Evolutionary conservation across 169 alveolate genomes (phyloP), one percentile per base, ranked within the genome.

Genomic region (Miamiensis avidus): DNA sequence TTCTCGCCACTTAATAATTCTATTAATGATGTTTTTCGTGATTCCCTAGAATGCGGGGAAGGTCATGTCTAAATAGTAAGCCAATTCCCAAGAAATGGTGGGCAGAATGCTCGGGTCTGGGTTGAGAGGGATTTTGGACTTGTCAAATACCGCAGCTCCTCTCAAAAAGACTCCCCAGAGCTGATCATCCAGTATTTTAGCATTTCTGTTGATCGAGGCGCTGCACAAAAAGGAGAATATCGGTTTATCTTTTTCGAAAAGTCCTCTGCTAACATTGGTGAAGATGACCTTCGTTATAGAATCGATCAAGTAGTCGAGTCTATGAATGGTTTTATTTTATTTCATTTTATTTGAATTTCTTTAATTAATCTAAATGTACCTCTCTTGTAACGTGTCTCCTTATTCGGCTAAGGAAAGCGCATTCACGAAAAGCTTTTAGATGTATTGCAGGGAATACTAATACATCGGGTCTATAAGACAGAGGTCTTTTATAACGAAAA

Each of bases 171-270:
- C 73, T 4, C 90, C 84, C 96, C 98, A 96, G 32, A 83, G 91
- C 34, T 86, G 90, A 29, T 91, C 96, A 31, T 88, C 81, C 32
- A 95, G 91, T 34, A 87, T 83, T 0, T 82, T 87, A 34, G 73
- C 75, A 26, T 92, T 89, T 76, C 96, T 91, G 64, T 93, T 90
- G 15, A 97, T 95, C 64, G 95, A 89, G 4, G 95, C 92, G 32
- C 96, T 95, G 27, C 97, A 96, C 76, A 97, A 88, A 93, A 97
- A 97, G 79, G 98, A 95, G 88, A 93, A 97, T 72, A 96, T 94
- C 31, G 97, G 79, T 81, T 96, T 96, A 88, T 96, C 97, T 49
- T 91, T 89, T 82, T 92, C 97, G 81, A 96, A 96, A 1, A 96
- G 93, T 76, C 98, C 98, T 91, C 98, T 89, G 30, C 95, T 89